Evolutionary conservation across 1,284 basidiomycete species (phyloP).

Genomic region (Papiliotrema flavescens): DNA sequence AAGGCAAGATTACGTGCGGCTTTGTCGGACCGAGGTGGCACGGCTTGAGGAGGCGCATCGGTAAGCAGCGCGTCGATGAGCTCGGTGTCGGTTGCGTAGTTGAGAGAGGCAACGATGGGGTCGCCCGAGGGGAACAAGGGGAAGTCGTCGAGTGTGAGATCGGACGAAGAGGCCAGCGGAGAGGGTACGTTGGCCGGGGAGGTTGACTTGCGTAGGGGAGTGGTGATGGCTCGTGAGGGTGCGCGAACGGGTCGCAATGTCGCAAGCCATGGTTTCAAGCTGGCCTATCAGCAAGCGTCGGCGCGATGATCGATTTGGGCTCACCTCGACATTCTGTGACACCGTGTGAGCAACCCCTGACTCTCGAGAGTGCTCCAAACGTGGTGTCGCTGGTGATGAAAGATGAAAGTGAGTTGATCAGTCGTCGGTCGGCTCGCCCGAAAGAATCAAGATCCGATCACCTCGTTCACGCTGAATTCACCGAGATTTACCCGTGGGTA

Average conservation of each 20-base stretch:
- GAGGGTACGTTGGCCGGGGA: conserved; percentile 8
- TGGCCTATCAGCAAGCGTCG: neutral
- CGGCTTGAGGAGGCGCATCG: neutral
- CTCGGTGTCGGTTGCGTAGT: conserved; percentile 28
- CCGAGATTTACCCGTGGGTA: neutral
- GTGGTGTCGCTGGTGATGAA: too few relatives aligned
- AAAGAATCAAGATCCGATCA: too few relatives aligned
- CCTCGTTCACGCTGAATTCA: too few relatives aligned
- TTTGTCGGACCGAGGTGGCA: neutral
- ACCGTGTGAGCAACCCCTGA: too few relatives aligned
- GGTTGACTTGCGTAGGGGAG: conserved; percentile 3
- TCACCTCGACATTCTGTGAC: neutral
- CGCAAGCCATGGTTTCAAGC: neutral
- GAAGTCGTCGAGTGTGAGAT: conserved; percentile 24
- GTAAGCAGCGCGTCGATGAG: conserved; percentile 19
- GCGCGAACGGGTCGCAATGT: neutral
- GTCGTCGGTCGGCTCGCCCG: neutral
- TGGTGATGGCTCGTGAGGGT: conserved; percentile 1
- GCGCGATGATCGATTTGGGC: neutral
- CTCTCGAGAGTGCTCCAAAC: too few relatives aligned
- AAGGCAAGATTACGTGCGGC: neutral
- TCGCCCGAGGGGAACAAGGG: conserved; percentile 5
- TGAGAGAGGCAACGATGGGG: conserved; percentile 13
- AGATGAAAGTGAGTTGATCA: neutral
- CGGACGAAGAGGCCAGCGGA: conserved; percentile 23